A percentile compares a stretch with the other conserved stretches of the same genome.
phyloP scores from a whole-genome alignment of 2,329 filamentous ascomycete species.

The Colletotrichum camelliae region DNA sequence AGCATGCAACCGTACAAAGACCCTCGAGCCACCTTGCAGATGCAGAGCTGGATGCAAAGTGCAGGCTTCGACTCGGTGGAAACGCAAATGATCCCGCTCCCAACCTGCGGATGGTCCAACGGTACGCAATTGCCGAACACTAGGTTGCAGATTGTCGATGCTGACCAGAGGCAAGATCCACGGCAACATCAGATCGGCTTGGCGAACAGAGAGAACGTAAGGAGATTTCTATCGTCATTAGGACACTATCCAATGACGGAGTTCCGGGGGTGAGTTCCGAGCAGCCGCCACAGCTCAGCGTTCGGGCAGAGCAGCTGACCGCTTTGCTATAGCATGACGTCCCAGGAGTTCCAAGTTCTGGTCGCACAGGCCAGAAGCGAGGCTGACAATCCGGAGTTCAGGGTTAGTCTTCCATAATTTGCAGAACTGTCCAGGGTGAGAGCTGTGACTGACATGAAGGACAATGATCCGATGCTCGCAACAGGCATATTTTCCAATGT shows the following conservation, averaged over 20 bases:
- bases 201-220: constrained; percentile 60
- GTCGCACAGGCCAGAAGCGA: constrained; percentile 61
- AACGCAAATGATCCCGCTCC: constrained; percentile 67
- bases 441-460: background rate
- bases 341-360: constrained; percentile 62
- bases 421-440: background rate
- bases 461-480: background rate
- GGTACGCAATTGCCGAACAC: constrained; percentile 47
- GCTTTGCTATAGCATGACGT: constrained; percentile 52
- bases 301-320: constrained; percentile 17
- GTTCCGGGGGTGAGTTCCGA: constrained; percentile 45
- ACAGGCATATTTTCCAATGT: constrained; percentile 68
- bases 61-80: constrained; percentile 75
- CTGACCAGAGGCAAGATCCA: constrained; percentile 41
- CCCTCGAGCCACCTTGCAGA: constrained; percentile 65
- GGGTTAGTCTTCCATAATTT: constrained; percentile 45
- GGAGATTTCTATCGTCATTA: constrained; percentile 58
- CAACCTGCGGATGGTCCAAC: constrained; percentile 72
- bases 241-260: constrained; percentile 63
- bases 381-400: constrained; percentile 58
- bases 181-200: constrained; percentile 58
- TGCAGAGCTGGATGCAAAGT: constrained; percentile 62
- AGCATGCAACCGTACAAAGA: constrained; percentile 70
- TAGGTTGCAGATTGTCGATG: background rate
- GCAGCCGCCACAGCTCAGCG: background rate